A percentile compares a stretch with the other conserved stretches of the same genome.
Conservation (phyloP, 169 alveolate species). For the Cryptosporidium canis region DNA sequence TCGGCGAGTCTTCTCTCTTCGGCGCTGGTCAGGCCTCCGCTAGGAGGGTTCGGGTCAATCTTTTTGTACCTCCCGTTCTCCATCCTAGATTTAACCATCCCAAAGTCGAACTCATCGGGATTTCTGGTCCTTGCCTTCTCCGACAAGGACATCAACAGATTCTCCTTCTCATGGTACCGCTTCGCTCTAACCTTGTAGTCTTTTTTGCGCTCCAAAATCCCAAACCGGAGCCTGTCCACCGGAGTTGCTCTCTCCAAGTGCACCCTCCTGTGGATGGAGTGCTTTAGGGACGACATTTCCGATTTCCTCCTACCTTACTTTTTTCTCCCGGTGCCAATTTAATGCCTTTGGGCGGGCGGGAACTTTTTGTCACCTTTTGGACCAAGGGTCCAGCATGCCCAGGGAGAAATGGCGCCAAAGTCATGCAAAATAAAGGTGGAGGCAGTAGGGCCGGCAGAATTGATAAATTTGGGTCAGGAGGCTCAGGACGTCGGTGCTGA, state of each 20-base stretch:
- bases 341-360: not conserved
- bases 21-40: not conserved
- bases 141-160: slow-evolving; percentile 24
- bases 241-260: slow-evolving; percentile 71
- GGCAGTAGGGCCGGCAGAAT: no score
- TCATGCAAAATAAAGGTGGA: no score
- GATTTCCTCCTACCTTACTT: not conserved
- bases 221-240: slow-evolving; percentile 45
- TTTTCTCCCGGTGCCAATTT: not conserved
- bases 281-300: slow-evolving; percentile 67
- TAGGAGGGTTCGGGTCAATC: not conserved
- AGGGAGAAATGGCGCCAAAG: no score
- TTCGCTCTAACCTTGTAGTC: slow-evolving; percentile 65
- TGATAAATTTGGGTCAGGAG: no score
- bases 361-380: not conserved
- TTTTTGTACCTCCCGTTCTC: slow-evolving; percentile 48
- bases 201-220: slow-evolving; percentile 49
- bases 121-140: slow-evolving; percentile 70
- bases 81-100: slow-evolving; percentile 54
- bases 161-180: slow-evolving; percentile 70
- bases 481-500: no score
- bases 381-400: no score
- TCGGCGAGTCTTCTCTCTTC: slow-evolving; percentile 47
- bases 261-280: slow-evolving; percentile 66
- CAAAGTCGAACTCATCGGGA: slow-evolving; percentile 68